A percentile compares a stretch with the other conserved stretches of the same genome.
Evolutionary conservation across 1,284 basidiomycete species (phyloP).

Genomic region (Vanrija sp.): DNA sequence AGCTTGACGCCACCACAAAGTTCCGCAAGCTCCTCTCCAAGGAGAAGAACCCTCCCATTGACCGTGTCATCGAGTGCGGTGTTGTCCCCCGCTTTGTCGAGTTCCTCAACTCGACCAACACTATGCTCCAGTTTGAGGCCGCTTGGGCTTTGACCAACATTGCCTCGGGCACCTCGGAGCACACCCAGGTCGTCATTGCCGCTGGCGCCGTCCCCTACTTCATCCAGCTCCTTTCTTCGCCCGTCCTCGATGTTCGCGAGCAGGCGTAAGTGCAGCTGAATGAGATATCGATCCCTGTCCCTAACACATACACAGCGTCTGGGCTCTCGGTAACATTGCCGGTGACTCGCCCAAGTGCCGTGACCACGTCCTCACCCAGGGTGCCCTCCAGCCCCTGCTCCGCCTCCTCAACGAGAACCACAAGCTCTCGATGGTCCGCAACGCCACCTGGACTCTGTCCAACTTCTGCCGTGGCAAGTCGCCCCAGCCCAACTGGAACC

Average conservation of each 20-base stretch:
- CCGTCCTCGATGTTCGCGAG: constrained; percentile 86
- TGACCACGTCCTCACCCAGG: constrained; percentile 66
- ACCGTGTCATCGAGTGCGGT: constrained; percentile 95
- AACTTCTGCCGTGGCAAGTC: constrained; percentile 97
- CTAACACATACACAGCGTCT: constrained; percentile 55
- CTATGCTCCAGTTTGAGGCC: constrained; percentile 98
- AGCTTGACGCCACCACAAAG: constrained; percentile 89
- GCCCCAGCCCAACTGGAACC: constrained; percentile 90
- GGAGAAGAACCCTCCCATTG: constrained; percentile 99
- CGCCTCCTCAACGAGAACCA: constrained; percentile 59
- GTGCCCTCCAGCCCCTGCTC: constrained; percentile 55
- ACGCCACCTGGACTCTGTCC: constrained; percentile 96
- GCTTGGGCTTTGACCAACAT: constrained; percentile 99
- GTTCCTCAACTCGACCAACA: constrained; percentile 80
- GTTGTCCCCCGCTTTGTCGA: constrained; percentile 97
- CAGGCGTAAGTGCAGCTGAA: constrained; percentile 58
- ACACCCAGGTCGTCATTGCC: constrained; percentile 96
- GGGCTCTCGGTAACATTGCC: constrained; percentile 94
- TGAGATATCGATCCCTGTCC: background rate
- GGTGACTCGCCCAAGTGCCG: constrained; percentile 92
- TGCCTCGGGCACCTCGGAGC: constrained; percentile 96
- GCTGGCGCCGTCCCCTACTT: constrained; percentile 96
- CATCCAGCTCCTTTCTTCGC: constrained; percentile 82
- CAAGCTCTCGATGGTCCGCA: constrained; percentile 94
- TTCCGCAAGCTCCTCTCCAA: constrained; percentile 98